These are phyloP conservation scores for Biscutella laevigata DNA, from an alignment of 441 rosid genomes.

Conservation along the genomic window DNA sequence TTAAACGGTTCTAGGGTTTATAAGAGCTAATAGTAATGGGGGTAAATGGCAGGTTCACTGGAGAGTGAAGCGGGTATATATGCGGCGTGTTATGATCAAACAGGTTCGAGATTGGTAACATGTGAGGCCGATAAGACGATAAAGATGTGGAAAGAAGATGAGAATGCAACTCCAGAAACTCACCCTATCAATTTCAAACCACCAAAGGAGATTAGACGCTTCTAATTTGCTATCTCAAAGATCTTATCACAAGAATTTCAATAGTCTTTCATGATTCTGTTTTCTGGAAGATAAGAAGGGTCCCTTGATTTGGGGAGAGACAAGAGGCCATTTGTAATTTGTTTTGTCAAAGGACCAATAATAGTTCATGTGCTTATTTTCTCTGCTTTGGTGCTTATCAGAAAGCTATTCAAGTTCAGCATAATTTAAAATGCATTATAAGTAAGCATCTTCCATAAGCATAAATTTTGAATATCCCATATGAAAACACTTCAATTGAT, in stretches of 20 bases:
- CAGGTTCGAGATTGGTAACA: slow-evolving; percentile 70
- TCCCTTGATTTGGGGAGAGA: not conserved
- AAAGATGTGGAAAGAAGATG: slow-evolving; percentile 98
- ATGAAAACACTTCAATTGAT: too few relatives aligned
- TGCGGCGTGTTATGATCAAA: slow-evolving; percentile 62
- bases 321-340: not conserved
- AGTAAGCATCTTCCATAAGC: too few relatives aligned
- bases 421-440: too few relatives aligned
- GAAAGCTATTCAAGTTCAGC: too few relatives aligned
- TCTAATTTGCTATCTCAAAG: slow-evolving; percentile 25
- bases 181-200: slow-evolving; percentile 93
- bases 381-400: too few relatives aligned
- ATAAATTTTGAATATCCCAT: too few relatives aligned
- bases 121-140: slow-evolving; percentile 97
- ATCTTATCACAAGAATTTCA: not conserved
- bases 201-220: slow-evolving; percentile 90
- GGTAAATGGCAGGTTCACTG: slow-evolving; percentile 61
- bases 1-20: not conserved
- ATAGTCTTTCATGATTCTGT: slow-evolving; percentile 2
- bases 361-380: not conserved
- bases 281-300: not conserved
- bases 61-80: slow-evolving; percentile 98
- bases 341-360: not conserved
- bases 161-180: slow-evolving; percentile 79
- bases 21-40: not conserved